These are phyloP conservation scores for Trichopus zeylanicus DNA, from an alignment of 116 monocot genomes.

Conservation along the genomic window DNA sequence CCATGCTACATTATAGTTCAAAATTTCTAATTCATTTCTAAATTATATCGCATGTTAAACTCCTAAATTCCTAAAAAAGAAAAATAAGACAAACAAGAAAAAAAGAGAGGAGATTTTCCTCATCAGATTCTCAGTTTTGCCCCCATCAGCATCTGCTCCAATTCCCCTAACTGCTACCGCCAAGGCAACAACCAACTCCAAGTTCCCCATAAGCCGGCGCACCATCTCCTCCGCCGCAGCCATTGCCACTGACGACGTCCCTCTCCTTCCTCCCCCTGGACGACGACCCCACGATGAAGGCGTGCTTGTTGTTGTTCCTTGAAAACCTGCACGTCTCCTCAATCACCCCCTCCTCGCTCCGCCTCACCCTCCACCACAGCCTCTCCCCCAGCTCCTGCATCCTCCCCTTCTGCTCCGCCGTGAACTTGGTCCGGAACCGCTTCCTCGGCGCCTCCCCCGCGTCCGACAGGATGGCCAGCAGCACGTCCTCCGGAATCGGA, in stretches of 20 bases:
- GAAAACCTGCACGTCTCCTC: conserved; percentile 73
- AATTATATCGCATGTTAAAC: too few relatives aligned
- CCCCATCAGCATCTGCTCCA: too few relatives aligned
- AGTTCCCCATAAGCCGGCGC: background rate
- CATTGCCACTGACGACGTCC: background rate
- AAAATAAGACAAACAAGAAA: too few relatives aligned
- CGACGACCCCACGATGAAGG: conserved; percentile 12
- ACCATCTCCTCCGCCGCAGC: background rate
- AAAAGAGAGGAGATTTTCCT: too few relatives aligned
- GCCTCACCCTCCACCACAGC: conserved; percentile 76
- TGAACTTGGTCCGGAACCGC: conserved; percentile 77
- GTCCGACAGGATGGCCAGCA: conserved; percentile 2
- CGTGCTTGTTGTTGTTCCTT: conserved; percentile 96
- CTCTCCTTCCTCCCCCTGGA: background rate
- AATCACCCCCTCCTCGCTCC: conserved; percentile 52
- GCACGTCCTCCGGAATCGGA: conserved; percentile 12
- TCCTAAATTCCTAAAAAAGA: too few relatives aligned
- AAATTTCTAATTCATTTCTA: too few relatives aligned
- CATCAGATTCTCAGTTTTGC: too few relatives aligned
- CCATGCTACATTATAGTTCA: too few relatives aligned
- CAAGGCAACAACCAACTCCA: too few relatives aligned
- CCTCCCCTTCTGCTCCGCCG: conserved; percentile 63
- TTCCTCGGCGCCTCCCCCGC: conserved; percentile 24
- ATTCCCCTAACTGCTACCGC: too few relatives aligned
- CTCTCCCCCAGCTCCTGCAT: conserved; percentile 76